Base-by-base conservation (phyloP, 108 stramenopile genomes). In the Fragilariopsis cylindrus region DNA sequence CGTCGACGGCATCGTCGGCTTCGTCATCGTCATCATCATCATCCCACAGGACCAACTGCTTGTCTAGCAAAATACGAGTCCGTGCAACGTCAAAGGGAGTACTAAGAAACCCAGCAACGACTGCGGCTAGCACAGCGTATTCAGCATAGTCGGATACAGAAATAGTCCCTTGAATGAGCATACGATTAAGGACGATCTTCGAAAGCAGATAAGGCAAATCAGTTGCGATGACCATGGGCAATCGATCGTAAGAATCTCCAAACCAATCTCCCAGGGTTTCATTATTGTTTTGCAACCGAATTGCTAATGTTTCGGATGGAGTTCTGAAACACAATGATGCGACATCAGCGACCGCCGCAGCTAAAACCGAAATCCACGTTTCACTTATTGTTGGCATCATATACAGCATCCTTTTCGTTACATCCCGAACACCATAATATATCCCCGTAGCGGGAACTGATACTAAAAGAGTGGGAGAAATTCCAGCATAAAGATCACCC, bases 51-150 rank as follows among this genome's bases (percentile, higher is more conserved):
- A 55, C 67, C 6, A 4, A 48, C 21, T 73, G 53, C 7, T 57
- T 86, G 12, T 88, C 90, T 48, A 92, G 53, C 19, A 95, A 67
- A 42, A 95, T 92, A 1, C 91, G 78, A 7, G 91, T 95, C 30
- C 89, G 56, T 7, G 85, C 91, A 8, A 95, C 94, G 73, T 95
- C 94, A 73, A 95, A 95, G 18, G 94, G 94, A 45, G 94, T 95
- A 8, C 91, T 95, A 64, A 92, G 67, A 19, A 90, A 73, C 42
- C 88, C 90, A 48, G 88, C 89, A 0, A 90, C 39, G 16, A 88
- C 77, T 9, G 94, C 91, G 6, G 55, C 56, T 54, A 92, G 77
- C 12, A 81, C 85, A 8, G 80, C 67, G 39, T 81, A 82, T 1
- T 86, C 63, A 15, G 91, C 90, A 67, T 95, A 92, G n/a, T 72